Evolutionary conservation across 2,329 filamentous ascomycete genomes (phyloP).

Genomic region (Chrysoporthe cubensis): DNA sequence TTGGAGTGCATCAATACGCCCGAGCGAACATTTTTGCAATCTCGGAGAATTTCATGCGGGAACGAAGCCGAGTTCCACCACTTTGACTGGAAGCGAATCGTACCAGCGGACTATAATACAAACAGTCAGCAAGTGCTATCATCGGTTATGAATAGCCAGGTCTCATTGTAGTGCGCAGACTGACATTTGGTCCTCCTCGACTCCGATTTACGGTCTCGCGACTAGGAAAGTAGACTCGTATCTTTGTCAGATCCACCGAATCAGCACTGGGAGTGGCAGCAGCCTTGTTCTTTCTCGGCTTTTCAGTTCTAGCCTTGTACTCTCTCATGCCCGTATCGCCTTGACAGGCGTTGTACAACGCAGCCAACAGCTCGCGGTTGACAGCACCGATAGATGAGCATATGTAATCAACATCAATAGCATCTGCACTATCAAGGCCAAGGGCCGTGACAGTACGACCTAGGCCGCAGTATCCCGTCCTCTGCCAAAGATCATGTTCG

Average conservation of each 20-base stretch:
- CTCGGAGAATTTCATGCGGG: conserved; percentile 71
- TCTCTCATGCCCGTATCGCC: conserved; percentile 53
- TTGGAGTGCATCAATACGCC: conserved; percentile 91
- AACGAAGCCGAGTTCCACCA: conserved; percentile 75
- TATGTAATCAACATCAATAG: conserved; percentile 73
- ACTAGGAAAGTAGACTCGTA: conserved; percentile 83
- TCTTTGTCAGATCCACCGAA: conserved; percentile 44
- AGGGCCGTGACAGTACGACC: conserved; percentile 67
- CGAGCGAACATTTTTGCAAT: conserved; percentile 71
- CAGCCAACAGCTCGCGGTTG: conserved; percentile 66
- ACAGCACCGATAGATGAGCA: conserved; percentile 82
- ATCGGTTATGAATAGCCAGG: conserved; percentile 6
- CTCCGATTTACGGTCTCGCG: conserved; percentile 68
- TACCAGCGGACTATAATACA: conserved; percentile 66
- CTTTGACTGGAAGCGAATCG: conserved; percentile 75
- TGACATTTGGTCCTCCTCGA: conserved; percentile 62
- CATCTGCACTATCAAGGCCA: conserved; percentile 57
- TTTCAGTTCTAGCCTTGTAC: conserved; percentile 45
- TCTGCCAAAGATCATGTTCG: conserved; percentile 44
- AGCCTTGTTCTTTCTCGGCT: conserved; percentile 37
- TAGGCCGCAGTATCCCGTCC: conserved; percentile 69
- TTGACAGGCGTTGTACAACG: conserved; percentile 59
- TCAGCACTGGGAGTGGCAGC: conserved; percentile 33
- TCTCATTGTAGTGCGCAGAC: conserved; percentile 35
- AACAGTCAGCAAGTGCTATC: conserved; percentile 11